These are phyloP conservation scores for Lentinus tigrinus DNA, from an alignment of 768 basidiomycete species.

Conservation along the genomic window DNA sequence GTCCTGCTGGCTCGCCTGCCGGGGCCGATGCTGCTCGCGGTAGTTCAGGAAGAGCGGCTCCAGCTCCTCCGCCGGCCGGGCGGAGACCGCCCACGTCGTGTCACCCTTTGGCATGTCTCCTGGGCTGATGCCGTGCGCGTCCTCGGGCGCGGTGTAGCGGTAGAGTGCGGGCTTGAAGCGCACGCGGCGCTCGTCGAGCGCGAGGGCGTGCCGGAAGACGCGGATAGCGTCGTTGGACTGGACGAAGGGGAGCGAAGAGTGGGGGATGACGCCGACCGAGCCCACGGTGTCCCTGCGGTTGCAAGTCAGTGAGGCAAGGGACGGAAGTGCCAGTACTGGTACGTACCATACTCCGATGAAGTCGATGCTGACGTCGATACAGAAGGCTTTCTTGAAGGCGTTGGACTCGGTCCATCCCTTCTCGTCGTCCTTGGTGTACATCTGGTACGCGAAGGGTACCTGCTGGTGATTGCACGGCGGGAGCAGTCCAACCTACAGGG, in stretches of 20 bases:
- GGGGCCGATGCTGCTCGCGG: too few species aligned
- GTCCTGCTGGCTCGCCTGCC: too few species aligned
- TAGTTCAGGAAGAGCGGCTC: not conserved
- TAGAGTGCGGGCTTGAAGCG: slow-evolving; percentile 43
- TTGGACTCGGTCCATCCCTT: slow-evolving; percentile 61
- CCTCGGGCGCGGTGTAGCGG: slow-evolving; percentile 30
- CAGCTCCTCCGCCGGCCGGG: not conserved
- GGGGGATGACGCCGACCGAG: slow-evolving; percentile 65
- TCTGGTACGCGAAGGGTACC: slow-evolving; percentile 75
- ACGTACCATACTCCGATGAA: slow-evolving; percentile 71
- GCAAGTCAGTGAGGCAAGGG: not conserved
- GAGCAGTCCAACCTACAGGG: slow-evolving; percentile 59
- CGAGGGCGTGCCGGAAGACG: slow-evolving; percentile 67
- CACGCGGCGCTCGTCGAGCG: slow-evolving; percentile 68
- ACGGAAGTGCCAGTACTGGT: not conserved
- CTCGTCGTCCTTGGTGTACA: slow-evolving; percentile 62
- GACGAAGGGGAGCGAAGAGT: slow-evolving; percentile 59
- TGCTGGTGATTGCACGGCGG: slow-evolving; percentile 72
- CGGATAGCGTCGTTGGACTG: slow-evolving; percentile 59
- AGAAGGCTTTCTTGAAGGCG: slow-evolving; percentile 74
- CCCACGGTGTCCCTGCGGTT: slow-evolving; percentile 64
- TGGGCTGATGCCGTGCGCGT: slow-evolving; percentile 44
- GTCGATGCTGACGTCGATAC: slow-evolving; percentile 68
- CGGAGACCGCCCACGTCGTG: slow-evolving; percentile 4
- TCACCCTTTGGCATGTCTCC: slow-evolving; percentile 45